A percentile compares a stretch with the other conserved stretches of the same genome.
These are phyloP conservation scores for Colletotrichum truncatum DNA, from an alignment of 2,329 filamentous ascomycete species.

Conservation along the genomic window DNA sequence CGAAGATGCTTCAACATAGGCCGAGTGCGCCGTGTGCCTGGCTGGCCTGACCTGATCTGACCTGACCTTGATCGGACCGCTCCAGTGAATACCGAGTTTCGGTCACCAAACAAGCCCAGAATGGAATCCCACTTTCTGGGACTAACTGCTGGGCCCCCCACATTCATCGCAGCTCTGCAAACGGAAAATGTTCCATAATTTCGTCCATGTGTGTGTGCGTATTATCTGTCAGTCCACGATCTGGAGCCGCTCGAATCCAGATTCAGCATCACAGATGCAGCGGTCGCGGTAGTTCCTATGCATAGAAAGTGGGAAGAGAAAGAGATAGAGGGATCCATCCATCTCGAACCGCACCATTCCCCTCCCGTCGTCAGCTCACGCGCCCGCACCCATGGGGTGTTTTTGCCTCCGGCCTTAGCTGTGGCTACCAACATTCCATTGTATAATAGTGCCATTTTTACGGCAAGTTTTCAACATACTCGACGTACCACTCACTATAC, in stretches of 20 bases:
- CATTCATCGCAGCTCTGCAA: slow-evolving; percentile 8
- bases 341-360: slow-evolving; percentile 15
- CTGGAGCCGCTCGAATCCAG: slow-evolving; percentile 4
- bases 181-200: slow-evolving; percentile 14
- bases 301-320: too few relatives aligned
- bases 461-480: neutral
- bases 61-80: too few relatives aligned
- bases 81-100: neutral
- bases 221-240: neutral
- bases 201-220: neutral
- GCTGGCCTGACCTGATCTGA: neutral
- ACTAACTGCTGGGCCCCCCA: neutral
- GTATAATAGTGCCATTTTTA: neutral
- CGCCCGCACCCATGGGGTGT: slow-evolving; percentile 16
- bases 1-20: slow-evolving; percentile 8
- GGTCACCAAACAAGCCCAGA: too few relatives aligned
- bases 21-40: neutral
- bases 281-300: slow-evolving; percentile 17
- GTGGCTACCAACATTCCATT: neutral
- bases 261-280: slow-evolving; percentile 8
- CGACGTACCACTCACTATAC: too few relatives aligned
- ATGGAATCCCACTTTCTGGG: too few relatives aligned
- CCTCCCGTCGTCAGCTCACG: slow-evolving; percentile 28
- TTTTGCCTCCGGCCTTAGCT: neutral
- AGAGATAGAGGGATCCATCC: neutral